These are phyloP conservation scores for Jatropha multifida DNA, from an alignment of 441 rosid genomes.

Conservation along the genomic window DNA sequence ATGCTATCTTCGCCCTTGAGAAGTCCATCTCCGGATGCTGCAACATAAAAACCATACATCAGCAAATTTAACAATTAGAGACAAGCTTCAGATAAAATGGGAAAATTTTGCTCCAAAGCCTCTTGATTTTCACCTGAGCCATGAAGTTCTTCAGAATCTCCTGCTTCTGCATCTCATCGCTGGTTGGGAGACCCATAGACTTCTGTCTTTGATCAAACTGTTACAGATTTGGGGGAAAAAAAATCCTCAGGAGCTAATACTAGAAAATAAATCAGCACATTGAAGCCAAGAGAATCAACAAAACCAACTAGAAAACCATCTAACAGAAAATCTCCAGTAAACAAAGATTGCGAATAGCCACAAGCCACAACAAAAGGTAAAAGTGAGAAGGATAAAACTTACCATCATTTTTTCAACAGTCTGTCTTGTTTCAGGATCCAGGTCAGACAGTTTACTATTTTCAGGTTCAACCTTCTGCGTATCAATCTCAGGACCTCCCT, in stretches of 20 bases:
- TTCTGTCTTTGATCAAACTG: constrained; percentile 99
- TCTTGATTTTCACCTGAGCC: constrained; percentile 59
- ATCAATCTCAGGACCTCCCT: constrained; percentile 91
- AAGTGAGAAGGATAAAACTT: constrained; percentile 1
- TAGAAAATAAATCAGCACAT: neutral
- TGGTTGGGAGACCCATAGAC: constrained; percentile 91
- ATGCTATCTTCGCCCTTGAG: constrained; percentile 59
- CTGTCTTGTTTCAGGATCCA: constrained; percentile 82
- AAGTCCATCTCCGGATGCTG: constrained; percentile 99
- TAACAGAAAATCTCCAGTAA: neutral
- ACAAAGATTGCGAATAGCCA: neutral
- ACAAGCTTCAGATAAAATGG: too few relatives aligned
- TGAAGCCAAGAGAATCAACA: neutral
- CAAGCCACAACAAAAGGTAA: neutral
- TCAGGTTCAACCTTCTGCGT: constrained; percentile 99
- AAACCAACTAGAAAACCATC: neutral
- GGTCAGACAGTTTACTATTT: constrained; percentile 79
- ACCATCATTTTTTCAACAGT: constrained; percentile 99
- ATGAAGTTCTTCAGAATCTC: constrained; percentile 90
- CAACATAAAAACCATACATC: constrained; percentile 13
- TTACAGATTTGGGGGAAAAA: neutral
- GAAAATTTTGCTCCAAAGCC: neutral
- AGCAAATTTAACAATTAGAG: neutral
- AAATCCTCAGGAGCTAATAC: neutral
- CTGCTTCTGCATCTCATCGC: constrained; percentile 95